Base-by-base conservation (phyloP, 495 filamentous ascomycete genomes). In the Aspergillus diversus region DNA sequence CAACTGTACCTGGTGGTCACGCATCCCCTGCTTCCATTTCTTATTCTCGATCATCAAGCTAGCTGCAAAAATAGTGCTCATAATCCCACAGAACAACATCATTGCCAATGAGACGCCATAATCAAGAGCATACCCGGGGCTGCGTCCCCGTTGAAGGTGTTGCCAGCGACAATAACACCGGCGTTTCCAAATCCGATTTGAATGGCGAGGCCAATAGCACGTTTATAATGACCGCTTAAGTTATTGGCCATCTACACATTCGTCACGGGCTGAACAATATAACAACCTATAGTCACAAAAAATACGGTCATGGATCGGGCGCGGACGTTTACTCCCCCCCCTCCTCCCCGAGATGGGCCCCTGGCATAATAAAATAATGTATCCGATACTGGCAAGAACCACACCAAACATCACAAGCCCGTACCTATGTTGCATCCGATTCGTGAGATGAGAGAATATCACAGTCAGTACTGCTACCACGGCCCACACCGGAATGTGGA, bases 171-270 rank as follows among this genome's bases (percentile, higher is more conserved):
- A 8, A 42, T 42, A 7, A 8, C 7, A 15, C 7, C 37, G 3
- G 15, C 15, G 37, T 42, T 42, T 42, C 37, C 37, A 15, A 42
- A 11, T 8, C 37, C 72, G 34, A 84, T 72, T 63, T 80, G 66
- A 42, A 83, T 66, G 5, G 77, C 81, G 5, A 76, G 65, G 13
- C 71, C 73, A 56, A 86, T 72, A 27, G 75, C 73, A 5, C 81
- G 80, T 67, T 85, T 84, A 66, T 80, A 84, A 60, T 84, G 80
- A 15, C 83, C 82, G 8, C 72, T 70, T 16, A 85, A 54, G 57
- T 82, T 80, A 56, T 75, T 78, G 13, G 65, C 66, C 32, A 84
- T 70, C 83, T 82, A 85, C 1, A 73, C 74, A 12, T 83, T 60
- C 5, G 70, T 63, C 6, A 79, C 65, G 0, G 80, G 77, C 16